Base-by-base conservation (phyloP, 805 yeast genomes). In the Pichia cephalocereana region DNA sequence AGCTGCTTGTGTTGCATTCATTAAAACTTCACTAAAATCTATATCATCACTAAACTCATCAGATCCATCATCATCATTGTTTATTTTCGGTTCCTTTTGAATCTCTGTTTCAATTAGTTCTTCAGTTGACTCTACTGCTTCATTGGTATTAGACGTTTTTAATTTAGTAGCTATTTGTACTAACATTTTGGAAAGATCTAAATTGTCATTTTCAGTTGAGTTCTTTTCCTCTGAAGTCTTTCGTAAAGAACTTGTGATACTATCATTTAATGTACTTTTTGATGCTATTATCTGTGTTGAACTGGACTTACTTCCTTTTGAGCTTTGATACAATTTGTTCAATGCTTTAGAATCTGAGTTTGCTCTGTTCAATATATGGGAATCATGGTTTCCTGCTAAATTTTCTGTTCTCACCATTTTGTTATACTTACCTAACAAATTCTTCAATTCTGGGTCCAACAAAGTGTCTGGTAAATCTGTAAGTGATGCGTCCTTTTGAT, bases 391-490 rank as follows among this genome's bases (percentile, higher is more conserved):
- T 12, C 10, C 8, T 17, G 23, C n/a, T 30, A 15, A 3, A 34
- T 2, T 15, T 34, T 15, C 15, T 2, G n/a, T 3, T 34, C 12
- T 15, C 18, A 34, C 8, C 7, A 34, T 14, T 34, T 34, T 34
- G 17, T 34, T 34, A 27, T 42, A 76, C 50, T 71, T 75, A 8
- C 63, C 59, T 17, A 75, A 55, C 50, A 75, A 60, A 26, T 48
- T 47, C 46, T 59, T 57, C 37, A 66, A 30, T 17, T 55, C 54
- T 1, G 68, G 68, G 39, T 60, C 64, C 41, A 66, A 41, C 8
- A 62, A 45, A 30, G 56, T 57, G 9, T 51, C 54, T 2, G 57
- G 46, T 1, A 54, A 15, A 17, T 57, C 58, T 23, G 39, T 45
- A 2, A 31, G 8, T 37, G 38, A 41, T 14, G 41, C 38, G 42